phyloP scores from a whole-genome alignment of 495 filamentous ascomycete species.

The Corynascus novoguineensis region DNA sequence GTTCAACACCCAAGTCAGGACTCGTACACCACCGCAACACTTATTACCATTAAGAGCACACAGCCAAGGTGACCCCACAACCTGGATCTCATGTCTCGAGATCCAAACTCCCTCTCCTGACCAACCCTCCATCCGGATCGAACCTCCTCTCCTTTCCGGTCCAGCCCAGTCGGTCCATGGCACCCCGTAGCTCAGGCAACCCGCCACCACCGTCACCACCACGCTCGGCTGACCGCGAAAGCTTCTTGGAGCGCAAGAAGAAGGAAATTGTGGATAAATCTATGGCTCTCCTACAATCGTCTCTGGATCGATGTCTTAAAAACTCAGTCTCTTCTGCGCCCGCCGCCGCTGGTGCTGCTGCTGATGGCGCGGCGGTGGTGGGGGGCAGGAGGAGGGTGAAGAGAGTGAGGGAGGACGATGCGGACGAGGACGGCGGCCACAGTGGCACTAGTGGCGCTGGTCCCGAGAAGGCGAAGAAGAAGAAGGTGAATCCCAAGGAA shows the following conservation, averaged over 20 bases:
- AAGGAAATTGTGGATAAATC: conserved; percentile 27
- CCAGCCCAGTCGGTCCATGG: conserved; percentile 24
- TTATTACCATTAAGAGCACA: not conserved
- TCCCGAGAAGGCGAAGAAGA: conserved; percentile 11
- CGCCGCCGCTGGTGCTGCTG: conserved; percentile 13
- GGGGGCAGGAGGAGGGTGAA: conserved; percentile 12
- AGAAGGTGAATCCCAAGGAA: conserved; percentile 13
- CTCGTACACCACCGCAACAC: not conserved
- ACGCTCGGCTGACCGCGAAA: conserved; percentile 7
- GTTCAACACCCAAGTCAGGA: not conserved
- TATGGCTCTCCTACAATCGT: conserved; percentile 26
- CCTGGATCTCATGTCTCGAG: conserved; percentile 30
- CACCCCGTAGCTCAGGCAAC: conserved; percentile 24
- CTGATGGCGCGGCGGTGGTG: not conserved
- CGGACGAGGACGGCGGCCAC: no score
- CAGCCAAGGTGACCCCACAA: not conserved
- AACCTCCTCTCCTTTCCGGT: not conserved
- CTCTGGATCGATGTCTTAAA: conserved; percentile 28
- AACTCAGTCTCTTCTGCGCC: conserved; percentile 5
- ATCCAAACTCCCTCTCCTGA: conserved; percentile 21
- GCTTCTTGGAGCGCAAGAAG: conserved; percentile 26
- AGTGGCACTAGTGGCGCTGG: not conserved
- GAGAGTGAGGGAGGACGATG: conserved; percentile 7
- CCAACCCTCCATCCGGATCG: conserved; percentile 15
- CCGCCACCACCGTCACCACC: conserved; percentile 15